Percentiles rank a stretch among this genome's conserved stretches.
These are phyloP conservation scores for Yamadazyma aaseri DNA, from an alignment of 1,139 yeast genomes.

Conservation along the genomic window DNA sequence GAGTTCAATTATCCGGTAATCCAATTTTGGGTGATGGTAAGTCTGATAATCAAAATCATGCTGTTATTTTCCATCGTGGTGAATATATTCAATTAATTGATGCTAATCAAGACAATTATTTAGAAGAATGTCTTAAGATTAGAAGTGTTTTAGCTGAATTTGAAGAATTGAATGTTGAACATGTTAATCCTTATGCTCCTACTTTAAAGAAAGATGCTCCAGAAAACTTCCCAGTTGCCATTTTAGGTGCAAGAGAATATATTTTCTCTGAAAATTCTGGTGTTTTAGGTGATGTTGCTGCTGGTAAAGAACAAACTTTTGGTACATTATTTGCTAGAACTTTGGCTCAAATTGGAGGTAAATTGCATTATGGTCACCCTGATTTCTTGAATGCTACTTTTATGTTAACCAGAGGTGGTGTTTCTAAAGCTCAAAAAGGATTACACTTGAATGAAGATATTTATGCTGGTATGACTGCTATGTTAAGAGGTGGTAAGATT, in stretches of 20 bases:
- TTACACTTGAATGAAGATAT: slow-evolving; percentile 98
- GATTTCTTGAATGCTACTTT: slow-evolving; percentile 93
- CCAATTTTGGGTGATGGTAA: slow-evolving; percentile 99
- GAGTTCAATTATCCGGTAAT: slow-evolving; percentile 97
- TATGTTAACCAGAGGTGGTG: slow-evolving; percentile 99
- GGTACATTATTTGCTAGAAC: slow-evolving; percentile 99
- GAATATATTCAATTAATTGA: slow-evolving; percentile 96
- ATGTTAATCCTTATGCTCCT: slow-evolving; percentile 77
- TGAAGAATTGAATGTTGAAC: slow-evolving; percentile 90
- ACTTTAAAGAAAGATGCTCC: slow-evolving; percentile 44
- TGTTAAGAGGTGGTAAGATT: slow-evolving; percentile 97
- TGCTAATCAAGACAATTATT: slow-evolving; percentile 97
- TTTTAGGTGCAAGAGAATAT: slow-evolving; percentile 98
- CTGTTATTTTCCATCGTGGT: slow-evolving; percentile 96
- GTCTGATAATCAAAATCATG: slow-evolving; percentile 98
- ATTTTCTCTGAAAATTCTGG: slow-evolving; percentile 99
- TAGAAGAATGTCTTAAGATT: slow-evolving; percentile 97
- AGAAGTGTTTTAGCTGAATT: slow-evolving; percentile 97
- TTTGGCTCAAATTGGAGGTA: slow-evolving; percentile 97
- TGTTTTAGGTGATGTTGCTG: slow-evolving; percentile 99
- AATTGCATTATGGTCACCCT: slow-evolving; percentile 98
- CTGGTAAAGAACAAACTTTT: slow-evolving; percentile 99
- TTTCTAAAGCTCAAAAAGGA: slow-evolving; percentile 98
- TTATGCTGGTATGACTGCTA: slow-evolving; percentile 98
- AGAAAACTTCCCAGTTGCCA: slow-evolving; percentile 78